Evolutionary conservation across 441 rosid genomes (phyloP).

Genomic region (Pelargonium fulgidum): DNA sequence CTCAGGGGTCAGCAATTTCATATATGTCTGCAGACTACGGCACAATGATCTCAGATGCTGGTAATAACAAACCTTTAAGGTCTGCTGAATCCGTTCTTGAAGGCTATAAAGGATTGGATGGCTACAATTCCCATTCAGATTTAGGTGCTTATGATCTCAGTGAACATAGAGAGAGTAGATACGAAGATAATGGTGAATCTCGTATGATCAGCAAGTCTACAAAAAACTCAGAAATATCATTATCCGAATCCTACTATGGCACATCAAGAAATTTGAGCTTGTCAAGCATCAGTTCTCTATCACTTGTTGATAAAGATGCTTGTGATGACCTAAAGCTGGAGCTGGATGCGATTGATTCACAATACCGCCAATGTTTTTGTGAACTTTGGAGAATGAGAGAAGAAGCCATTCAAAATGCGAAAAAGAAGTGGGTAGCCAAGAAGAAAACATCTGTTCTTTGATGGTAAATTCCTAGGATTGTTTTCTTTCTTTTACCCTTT

Average conservation of each 20-base stretch:
- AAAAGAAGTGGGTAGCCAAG: constrained; percentile 44
- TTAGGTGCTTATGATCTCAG: constrained; percentile 18
- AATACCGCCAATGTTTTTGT: constrained; percentile 38
- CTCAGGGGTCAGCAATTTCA: constrained; percentile 32
- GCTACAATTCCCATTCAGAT: constrained; percentile 15
- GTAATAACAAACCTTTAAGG: constrained; percentile 24
- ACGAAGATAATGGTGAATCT: constrained; percentile 14
- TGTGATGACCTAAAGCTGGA: constrained; percentile 39
- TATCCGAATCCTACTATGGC: constrained; percentile 21
- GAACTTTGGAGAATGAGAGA: constrained; percentile 56
- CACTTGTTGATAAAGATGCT: constrained; percentile 26
- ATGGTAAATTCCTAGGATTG: background rate
- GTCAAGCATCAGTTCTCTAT: constrained; percentile 26
- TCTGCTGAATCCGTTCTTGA: constrained; percentile 23
- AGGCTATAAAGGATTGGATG: constrained; percentile 7
- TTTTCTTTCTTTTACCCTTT: background rate
- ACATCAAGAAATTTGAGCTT: constrained; percentile 26
- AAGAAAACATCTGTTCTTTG: constrained; percentile 21
- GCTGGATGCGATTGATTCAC: constrained; percentile 40
- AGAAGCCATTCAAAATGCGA: constrained; percentile 49
- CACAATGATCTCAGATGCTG: constrained; percentile 22
- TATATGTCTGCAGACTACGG: constrained; percentile 36
- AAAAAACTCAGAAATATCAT: constrained; percentile 20
- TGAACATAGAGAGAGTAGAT: background rate
- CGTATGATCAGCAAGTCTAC: constrained; percentile 15